These are phyloP conservation scores for Euptelea pleiosperma DNA, from an alignment of 164 flowering plant genomes.

Conservation along the genomic window DNA sequence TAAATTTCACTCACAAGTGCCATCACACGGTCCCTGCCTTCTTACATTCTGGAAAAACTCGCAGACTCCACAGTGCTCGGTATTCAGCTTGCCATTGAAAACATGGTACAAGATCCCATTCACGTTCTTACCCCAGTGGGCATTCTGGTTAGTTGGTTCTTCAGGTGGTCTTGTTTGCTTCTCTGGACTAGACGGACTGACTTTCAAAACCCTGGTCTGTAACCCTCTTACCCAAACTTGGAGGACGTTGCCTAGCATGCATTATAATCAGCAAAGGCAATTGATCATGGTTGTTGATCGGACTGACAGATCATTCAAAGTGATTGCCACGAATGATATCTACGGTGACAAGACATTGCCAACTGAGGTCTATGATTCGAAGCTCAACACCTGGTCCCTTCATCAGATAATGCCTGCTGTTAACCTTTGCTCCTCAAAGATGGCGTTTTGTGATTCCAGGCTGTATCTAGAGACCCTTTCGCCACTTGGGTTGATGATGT, in stretches of 20 bases:
- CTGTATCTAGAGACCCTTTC: slow-evolving; percentile 87
- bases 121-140: slow-evolving; percentile 78
- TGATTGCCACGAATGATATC: slow-evolving; percentile 87
- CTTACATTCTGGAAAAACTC: slow-evolving; percentile 81
- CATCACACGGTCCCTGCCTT: slow-evolving; percentile 91
- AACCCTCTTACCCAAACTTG: slow-evolving; percentile 88
- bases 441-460: slow-evolving; percentile 88
- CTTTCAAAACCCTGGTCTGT: slow-evolving; percentile 74
- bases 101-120: slow-evolving; percentile 86
- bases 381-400: slow-evolving; percentile 63
- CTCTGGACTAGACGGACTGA: slow-evolving; percentile 76
- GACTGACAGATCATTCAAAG: slow-evolving; percentile 60
- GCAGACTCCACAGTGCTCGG: slow-evolving; percentile 71
- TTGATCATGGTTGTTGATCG: slow-evolving; percentile 82
- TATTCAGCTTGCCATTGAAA: slow-evolving; percentile 86
- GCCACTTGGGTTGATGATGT: slow-evolving; percentile 92
- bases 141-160: slow-evolving; percentile 90
- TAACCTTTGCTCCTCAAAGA: slow-evolving; percentile 90
- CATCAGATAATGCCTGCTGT: slow-evolving; percentile 92
- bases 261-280: slow-evolving; percentile 87
- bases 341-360: slow-evolving; percentile 83
- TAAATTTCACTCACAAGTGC: slow-evolving; percentile 74
- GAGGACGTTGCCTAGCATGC: slow-evolving; percentile 83
- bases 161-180: slow-evolving; percentile 89
- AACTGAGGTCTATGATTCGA: slow-evolving; percentile 90